Base-by-base conservation (phyloP, 441 rosid genomes). In the Populus tomentosa region DNA sequence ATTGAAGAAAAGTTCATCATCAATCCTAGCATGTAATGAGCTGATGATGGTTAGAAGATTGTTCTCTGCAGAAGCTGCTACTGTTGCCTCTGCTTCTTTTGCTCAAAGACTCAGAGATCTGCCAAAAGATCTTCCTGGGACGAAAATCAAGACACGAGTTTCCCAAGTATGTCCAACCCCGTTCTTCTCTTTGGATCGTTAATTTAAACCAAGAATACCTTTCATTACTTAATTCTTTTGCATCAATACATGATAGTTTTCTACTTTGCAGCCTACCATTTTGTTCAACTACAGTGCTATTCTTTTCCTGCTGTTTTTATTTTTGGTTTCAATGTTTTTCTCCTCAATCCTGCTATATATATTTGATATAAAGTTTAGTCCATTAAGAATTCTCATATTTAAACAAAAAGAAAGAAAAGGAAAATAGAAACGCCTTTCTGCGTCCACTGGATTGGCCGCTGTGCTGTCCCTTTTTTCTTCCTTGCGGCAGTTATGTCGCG, bases 101-200 rank as follows among this genome's bases (percentile, higher is more conserved):
- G 84, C 87, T 67, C 89, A 88, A 61, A 88, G 93, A 78, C 72
- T 89, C 74, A 85, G 94, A 77, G 89, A 93, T 83, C 91, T 93
- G 33, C 94, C 95, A 64, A 90, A 88, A 82, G 86, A 86, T 46
- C 83, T 88, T 63, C 91, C 93, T 2, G 81, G 79, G 20, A 89
- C 93, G 75, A 85, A 88, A 7, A 87, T 91, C 85, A 92, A 87
- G 80, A 83, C 84, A 13, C 86, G 86, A 36, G 95, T 86, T 50
- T 82, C 94, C 36, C 88, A 89, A 79, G 98, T 92, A 72, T 36
- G 35, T 26, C 35, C 67, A 8, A 3, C 7, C 0, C 68, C 7
- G 21, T 30, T 11, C 13, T 5, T 33, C n/a, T 64, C 18, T 53
- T 32, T 10, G n/a, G 61, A 18, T 53, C 61, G n/a, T 18, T 40